Evolutionary conservation across 768 basidiomycete species (phyloP).

Genomic region (Lactarius tabidus): DNA sequence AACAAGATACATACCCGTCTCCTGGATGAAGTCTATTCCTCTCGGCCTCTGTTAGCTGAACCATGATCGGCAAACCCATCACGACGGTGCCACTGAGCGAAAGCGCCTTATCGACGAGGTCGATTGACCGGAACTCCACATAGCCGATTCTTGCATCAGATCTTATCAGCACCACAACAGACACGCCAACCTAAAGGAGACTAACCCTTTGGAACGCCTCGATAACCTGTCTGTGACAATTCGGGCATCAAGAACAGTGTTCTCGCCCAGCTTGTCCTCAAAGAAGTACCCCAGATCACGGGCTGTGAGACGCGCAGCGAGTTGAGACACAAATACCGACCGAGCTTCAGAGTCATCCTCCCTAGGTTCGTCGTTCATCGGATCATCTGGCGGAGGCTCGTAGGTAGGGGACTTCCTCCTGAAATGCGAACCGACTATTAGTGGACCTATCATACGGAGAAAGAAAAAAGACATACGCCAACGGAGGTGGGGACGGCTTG

Average conservation of each 20-base stretch:
- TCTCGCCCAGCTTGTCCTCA: constrained; percentile 93
- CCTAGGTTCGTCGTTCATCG: constrained; percentile 82
- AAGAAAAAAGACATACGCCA: constrained; percentile 39
- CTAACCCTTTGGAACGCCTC: constrained; percentile 95
- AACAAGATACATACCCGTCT: constrained; percentile 58
- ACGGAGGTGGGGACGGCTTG: constrained; percentile 35
- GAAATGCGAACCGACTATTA: constrained; percentile 8
- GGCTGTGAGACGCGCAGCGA: constrained; percentile 94
- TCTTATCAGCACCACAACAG: background rate
- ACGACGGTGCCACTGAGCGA: constrained; percentile 90
- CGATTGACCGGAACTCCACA: constrained; percentile 91
- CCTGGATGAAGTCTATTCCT: constrained; percentile 86
- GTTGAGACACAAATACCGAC: constrained; percentile 97
- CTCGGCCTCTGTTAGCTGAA: constrained; percentile 96
- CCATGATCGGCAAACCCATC: constrained; percentile 96
- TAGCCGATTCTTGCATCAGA: constrained; percentile 70
- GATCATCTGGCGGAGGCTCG: constrained; percentile 59
- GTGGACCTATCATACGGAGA: constrained; percentile 11
- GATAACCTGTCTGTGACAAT: constrained; percentile 96
- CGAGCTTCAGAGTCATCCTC: constrained; percentile 98
- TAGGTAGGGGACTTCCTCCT: constrained; percentile 73
- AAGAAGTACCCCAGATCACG: constrained; percentile 98
- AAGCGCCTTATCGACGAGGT: constrained; percentile 88
- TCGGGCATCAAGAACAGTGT: constrained; percentile 89
- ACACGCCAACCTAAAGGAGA: background rate